A percentile compares a stretch with the other conserved stretches of the same genome.
These are phyloP conservation scores for Vitis hybrid DNA, from an alignment of 177 flowering plant genomes.

Conservation along the genomic window DNA sequence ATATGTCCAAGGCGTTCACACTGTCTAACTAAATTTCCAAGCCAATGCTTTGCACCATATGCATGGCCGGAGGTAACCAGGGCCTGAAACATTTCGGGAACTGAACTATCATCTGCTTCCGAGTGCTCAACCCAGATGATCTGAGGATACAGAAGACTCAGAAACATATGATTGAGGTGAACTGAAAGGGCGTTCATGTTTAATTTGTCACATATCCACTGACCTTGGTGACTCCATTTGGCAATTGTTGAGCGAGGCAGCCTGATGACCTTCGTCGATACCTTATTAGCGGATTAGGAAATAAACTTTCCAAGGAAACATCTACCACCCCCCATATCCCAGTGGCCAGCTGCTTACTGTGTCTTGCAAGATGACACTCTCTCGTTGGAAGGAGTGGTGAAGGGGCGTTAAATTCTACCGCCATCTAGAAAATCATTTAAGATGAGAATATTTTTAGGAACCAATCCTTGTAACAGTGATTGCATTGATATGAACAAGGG, in stretches of 20 bases:
- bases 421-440: slow-evolving; percentile 24
- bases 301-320: slow-evolving; percentile 38
- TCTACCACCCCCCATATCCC: slow-evolving; percentile 41
- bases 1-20: slow-evolving; percentile 10
- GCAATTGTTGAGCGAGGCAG: slow-evolving; percentile 32
- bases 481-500: no score
- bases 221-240: slow-evolving; percentile 31
- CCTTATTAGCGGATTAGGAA: slow-evolving; percentile 11
- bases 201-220: background rate
- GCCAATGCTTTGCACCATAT: slow-evolving; percentile 47
- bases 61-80: slow-evolving; percentile 31
- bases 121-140: slow-evolving; percentile 53
- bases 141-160: slow-evolving; percentile 11
- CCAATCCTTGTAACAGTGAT: no score
- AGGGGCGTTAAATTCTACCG: slow-evolving; percentile 34
- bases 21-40: slow-evolving; percentile 28
- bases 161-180: no score
- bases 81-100: slow-evolving; percentile 20
- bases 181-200: no score
- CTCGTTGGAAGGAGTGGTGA: slow-evolving; percentile 34
- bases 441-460: background rate
- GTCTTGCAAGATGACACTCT: slow-evolving; percentile 35
- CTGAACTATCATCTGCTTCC: slow-evolving; percentile 14
- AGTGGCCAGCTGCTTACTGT: slow-evolving; percentile 19
- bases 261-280: slow-evolving; percentile 47